Base-by-base conservation (phyloP, 768 basidiomycete genomes). In the Psilocybe azurescens region DNA sequence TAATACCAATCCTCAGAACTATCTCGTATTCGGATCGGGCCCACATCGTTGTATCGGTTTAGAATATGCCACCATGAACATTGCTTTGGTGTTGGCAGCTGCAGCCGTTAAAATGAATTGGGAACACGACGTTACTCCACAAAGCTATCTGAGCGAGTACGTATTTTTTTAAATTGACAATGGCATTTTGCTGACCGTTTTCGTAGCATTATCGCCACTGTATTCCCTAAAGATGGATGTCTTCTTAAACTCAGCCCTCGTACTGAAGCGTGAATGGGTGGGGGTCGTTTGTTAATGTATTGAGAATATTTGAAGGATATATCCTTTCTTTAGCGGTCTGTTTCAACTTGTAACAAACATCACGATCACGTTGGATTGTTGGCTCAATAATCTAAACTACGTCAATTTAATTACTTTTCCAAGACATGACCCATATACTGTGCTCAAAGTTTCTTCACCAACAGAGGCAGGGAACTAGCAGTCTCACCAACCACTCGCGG, bases 191-290 rank as follows among this genome's bases (percentile, higher is more conserved):
- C 56, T 64, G 16, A 65, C 20, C 24, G 33, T 20, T n/a, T 13
- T 68, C 65, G 3, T 60, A 94, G 92, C 53, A 94, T 98, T 65
- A 94, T 98, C 67, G 93, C 96, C n/a, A 97, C 95, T 20, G 77
- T 99, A 47, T 99, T 99, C 87, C 97, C 97, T 10, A 89, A 93
- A 74, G 96, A 98, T 70, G 94, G 93, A 47, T 94, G 94, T 68
- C 76, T 85, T 60, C 82, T 98, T 64, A 92, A 88, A 71, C 85
- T 97, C 67, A 82, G 85, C 2, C 90, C 93, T 32, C 86, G 90
- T 9, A 57, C 30, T 10, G 67, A 73, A 28, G 56, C 65, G 29
- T 68, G 63, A 64, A 53, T 18, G 52, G 20, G 32, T 53, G 36
- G 33, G 32, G 33, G n/a, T 24, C n/a, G 38, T 58, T 55, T 46